Evolutionary conservation across 2,329 filamentous ascomycete species (phyloP).

Genomic region (Trichoderma gracile): DNA sequence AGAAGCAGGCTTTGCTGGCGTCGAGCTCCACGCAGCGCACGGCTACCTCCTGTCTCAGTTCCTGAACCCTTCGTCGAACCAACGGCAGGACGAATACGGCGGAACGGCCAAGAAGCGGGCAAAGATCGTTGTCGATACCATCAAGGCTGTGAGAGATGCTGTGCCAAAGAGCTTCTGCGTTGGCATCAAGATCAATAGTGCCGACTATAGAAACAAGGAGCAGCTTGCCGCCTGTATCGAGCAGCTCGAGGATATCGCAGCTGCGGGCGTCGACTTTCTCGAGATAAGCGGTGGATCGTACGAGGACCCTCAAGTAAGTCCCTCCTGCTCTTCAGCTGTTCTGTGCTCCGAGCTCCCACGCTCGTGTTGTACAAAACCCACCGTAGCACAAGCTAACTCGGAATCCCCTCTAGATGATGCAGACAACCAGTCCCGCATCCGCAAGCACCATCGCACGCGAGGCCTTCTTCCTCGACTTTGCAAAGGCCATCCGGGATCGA

Average conservation of each 20-base stretch:
- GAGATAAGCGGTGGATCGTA: slow-evolving; percentile 67
- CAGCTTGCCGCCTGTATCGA: slow-evolving; percentile 55
- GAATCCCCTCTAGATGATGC: slow-evolving; percentile 39
- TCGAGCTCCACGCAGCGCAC: slow-evolving; percentile 53
- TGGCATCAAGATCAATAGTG: slow-evolving; percentile 58
- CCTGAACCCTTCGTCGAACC: slow-evolving; percentile 52
- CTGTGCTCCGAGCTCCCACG: background rate
- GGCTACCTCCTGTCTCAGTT: slow-evolving; percentile 62
- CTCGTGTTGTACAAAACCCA: too few relatives aligned
- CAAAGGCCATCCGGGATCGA: slow-evolving; percentile 44
- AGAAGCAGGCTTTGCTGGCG: slow-evolving; percentile 49
- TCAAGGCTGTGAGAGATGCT: slow-evolving; percentile 44
- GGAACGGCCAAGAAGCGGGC: slow-evolving; percentile 51
- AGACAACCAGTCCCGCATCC: slow-evolving; percentile 27
- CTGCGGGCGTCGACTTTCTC: slow-evolving; percentile 62
- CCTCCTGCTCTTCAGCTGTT: background rate
- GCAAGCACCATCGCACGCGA: slow-evolving; percentile 54
- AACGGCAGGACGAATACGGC: slow-evolving; percentile 57
- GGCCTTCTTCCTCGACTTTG: slow-evolving; percentile 69
- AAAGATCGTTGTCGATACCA: slow-evolving; percentile 53
- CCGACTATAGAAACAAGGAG: slow-evolving; percentile 53
- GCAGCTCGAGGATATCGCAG: slow-evolving; percentile 54
- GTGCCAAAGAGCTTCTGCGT: slow-evolving; percentile 48
- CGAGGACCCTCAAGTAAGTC: slow-evolving; percentile 50
- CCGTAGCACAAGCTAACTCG: background rate